Evolutionary conservation across 2,329 filamentous ascomycete species (phyloP), one percentile per base, ranked within the genome.

Genomic region (Aspergillus sp.): DNA sequence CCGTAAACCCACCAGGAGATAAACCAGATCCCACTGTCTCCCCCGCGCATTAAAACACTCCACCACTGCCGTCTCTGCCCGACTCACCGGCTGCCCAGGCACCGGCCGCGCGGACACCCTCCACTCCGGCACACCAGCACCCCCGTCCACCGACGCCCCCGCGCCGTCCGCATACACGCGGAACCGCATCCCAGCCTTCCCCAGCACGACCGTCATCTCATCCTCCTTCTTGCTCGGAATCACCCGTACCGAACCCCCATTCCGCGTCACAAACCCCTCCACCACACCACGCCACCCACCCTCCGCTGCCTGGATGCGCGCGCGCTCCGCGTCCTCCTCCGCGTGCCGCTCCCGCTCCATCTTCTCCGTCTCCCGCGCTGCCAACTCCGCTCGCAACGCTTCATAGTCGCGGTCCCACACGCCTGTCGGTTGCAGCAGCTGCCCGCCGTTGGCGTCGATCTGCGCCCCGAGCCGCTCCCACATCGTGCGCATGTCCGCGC

Each of bases 371-470:
- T 74, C 66, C 16, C 66, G 60, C 22, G 62, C 57, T 22, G 61
- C 55, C 22, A 74, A 55, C 9, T 67, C 60, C 45, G 65, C 61
- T 2, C 72, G 56, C 13, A 76, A 55, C 3, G 55, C 55, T 32
- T 62, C 65, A 41, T 77, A 77, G 53, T 77, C 72, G 16, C 62
- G 57, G 32, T 71, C 66, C 74, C 75, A 77, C 35, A 70, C 63
- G 7, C 69, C 68, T 0, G 60, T 67, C 4, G 69, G 64, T 54
- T 72, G 71, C 26, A 73, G 56, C 40, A 70, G 59, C 5, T 64
- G 64, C 5, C 74, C 74, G 16, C 64, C 65, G 3, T 67, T 68
- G 46, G 74, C 69, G 35, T 60, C 64, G 49, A 74, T 61, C 32
- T 68, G 66, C 19, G 65, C 63, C 20, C 71, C 66, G 7, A 74